Evolutionary conservation across 139 green algal genomes (phyloP), one percentile per base, ranked within the genome.

Genomic region (Chlamydomonas applanata): DNA sequence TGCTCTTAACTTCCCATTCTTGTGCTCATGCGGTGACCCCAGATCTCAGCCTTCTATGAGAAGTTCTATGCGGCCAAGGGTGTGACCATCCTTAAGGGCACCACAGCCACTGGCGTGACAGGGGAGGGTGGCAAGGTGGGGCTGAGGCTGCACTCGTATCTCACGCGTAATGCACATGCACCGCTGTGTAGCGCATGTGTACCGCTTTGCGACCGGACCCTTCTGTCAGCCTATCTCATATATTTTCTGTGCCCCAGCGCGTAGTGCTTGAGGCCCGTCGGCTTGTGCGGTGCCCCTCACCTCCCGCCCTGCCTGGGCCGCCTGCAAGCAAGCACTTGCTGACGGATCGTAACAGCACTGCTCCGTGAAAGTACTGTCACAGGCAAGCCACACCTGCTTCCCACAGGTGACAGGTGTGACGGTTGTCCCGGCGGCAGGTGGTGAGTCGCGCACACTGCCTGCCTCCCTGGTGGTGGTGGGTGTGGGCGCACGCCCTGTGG

Each of bases 391-490:
- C 54, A 62, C 54, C 35, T 68, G 30, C 60, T 40, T 65, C 19
- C 57, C 19, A 33, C 13, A 14, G 70, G 24, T 57, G 69, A 30
- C 85, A 91, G 78, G 86, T 97, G 53, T 91, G 9, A 30, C 87
- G 45, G 83, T 49, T n/a, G n/a, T 97, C 27, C 40, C 60, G 87
- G 88, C 60, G 83, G 85, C 69, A 92, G 92, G 25, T 54, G 75
- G 69, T 3, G 46, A n/a, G 19, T 25, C n/a, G 17, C 71, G 56
- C 25, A 72, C 61, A 44, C 35, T 97, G 30, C 74, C 85, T 24
- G 73, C 74, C 11, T 72, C 82, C 19, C 76, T 98, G 67, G 92
- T 97, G 73, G 73, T 97, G 33, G 91, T 97, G 64, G 94, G 93
- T 33, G 85, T 93, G 40, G 94, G 94, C 11, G 94, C 92, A 0